Base-by-base conservation (phyloP, 306 rosid genomes). In the Abrus pulchellus region DNA sequence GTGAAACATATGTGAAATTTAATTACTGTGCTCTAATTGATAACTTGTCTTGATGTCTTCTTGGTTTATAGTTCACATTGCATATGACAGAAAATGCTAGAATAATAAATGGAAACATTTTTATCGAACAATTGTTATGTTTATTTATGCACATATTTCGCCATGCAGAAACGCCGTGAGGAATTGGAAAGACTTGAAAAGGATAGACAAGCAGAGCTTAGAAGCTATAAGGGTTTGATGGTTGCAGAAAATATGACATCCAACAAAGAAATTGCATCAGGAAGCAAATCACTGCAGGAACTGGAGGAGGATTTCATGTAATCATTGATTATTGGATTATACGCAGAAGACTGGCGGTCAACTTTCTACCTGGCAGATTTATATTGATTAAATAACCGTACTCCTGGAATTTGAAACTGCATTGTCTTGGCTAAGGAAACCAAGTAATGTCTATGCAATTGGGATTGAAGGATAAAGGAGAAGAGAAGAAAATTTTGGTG, bases 221-320 rank as follows among this genome's bases (percentile, higher is more conserved):
- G 90, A 90, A 94, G 99, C 92, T 94, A 94, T 85, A 94, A 91
- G 83, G 97, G 97, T 67, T 83, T 94, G 88, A 94, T 94, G 97
- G 92, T 90, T n/a, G 85, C 97, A 5, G 97, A 91, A 66, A 94
- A 94, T 27, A 93, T 94, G 97, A 93, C 97, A 75, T 94, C 97
- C 10, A 94, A 94, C 90, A 94, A 94, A 78, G 86, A 91, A 67
- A 85, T 91, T 76, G 99, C 90, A 11, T 86, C 94, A 4, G 85
- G 90, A 63, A 91, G 85, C 92, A 94, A 93, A 87, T 90, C 99
- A 30, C 64, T 94, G 87, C 97, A 94, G 83, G 99, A 93, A 85
- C 82, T 94, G 82, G 99, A 94, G 84, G 99, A 94, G 1, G 99
- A 94, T 81, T 94, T 94, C 88, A 93, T 94, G 97, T 94, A 83